A percentile compares a stretch with the other conserved stretches of the same genome.
phyloP scores from a whole-genome alignment of 176 grass and related monocot species.

The Neostapfia colusana region DNA sequence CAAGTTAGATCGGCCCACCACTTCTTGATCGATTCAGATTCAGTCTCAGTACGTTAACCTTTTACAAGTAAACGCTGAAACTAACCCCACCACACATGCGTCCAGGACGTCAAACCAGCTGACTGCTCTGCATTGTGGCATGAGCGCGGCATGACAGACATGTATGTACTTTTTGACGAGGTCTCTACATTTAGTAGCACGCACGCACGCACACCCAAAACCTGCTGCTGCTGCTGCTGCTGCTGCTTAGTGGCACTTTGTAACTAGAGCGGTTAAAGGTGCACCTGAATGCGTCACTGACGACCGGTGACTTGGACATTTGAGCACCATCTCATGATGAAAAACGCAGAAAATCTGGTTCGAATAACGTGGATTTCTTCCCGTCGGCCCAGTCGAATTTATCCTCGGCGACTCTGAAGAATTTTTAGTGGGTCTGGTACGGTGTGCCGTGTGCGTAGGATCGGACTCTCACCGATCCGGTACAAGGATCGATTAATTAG shows the following conservation, averaged over 20 bases:
- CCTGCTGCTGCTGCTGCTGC: too few species aligned
- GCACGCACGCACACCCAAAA: not conserved
- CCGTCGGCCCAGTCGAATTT: not conserved
- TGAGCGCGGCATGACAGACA: not conserved
- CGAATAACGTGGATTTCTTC: not conserved
- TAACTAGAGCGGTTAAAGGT: conserved; percentile 51
- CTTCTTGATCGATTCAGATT: not conserved
- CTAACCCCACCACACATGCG: not conserved
- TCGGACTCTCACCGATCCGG: not conserved
- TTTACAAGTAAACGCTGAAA: conserved; percentile 18
- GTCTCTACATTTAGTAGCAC: not conserved
- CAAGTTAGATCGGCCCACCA: not conserved
- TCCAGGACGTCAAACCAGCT: conserved; percentile 26
- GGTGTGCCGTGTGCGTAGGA: not conserved
- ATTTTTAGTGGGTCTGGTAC: not conserved
- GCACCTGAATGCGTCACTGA: conserved; percentile 22
- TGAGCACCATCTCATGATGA: not conserved
- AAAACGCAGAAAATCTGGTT: not conserved
- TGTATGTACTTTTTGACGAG: conserved; percentile 32
- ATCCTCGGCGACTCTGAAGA: not conserved
- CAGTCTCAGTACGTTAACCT: not conserved
- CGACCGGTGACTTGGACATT: conserved; percentile 28
- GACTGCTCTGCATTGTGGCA: conserved; percentile 30
- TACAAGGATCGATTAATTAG: not conserved
- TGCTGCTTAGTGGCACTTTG: conserved; percentile 14